phyloP scores from a whole-genome alignment of 2,329 filamentous ascomycete species.

The Colletotrichum eremochloae region DNA sequence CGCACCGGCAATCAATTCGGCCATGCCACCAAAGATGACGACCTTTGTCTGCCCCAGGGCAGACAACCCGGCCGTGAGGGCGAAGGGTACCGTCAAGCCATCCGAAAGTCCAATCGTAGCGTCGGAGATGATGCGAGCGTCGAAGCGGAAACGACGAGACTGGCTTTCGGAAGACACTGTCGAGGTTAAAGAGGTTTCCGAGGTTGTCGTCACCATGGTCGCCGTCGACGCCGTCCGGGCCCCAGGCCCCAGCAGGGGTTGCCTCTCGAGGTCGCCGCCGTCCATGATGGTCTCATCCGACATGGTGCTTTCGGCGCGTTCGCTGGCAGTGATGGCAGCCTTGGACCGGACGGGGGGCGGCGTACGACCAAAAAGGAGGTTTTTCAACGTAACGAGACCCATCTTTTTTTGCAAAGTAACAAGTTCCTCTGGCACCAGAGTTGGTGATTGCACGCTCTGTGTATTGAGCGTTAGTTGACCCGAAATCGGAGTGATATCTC shows the following conservation, averaged over 20 bases:
- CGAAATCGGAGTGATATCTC: neutral
- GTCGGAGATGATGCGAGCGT: slow-evolving; percentile 45
- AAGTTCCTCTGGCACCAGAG: neutral
- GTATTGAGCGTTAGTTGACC: neutral
- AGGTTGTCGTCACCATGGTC: slow-evolving; percentile 28
- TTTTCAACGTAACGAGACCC: slow-evolving; percentile 43
- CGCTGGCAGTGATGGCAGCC: slow-evolving; percentile 9
- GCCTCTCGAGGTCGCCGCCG: slow-evolving; percentile 42
- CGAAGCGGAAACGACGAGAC: slow-evolving; percentile 39
- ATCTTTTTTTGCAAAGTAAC: slow-evolving; percentile 14
- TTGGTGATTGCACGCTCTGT: neutral
- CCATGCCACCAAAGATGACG: slow-evolving; percentile 79
- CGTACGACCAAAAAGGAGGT: slow-evolving; percentile 39
- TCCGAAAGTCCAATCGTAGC: slow-evolving; percentile 77
- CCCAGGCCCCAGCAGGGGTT: slow-evolving; percentile 37
- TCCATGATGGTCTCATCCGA: slow-evolving; percentile 42
- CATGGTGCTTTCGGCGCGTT: slow-evolving; percentile 35
- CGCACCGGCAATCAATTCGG: slow-evolving; percentile 80
- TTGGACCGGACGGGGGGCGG: slow-evolving; percentile 23
- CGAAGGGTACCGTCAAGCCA: slow-evolving; percentile 84
- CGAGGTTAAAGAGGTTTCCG: slow-evolving; percentile 23
- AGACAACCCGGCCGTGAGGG: slow-evolving; percentile 80
- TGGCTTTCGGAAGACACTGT: slow-evolving; percentile 27
- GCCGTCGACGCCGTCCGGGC: slow-evolving; percentile 22
- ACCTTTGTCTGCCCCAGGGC: slow-evolving; percentile 74